Evolutionary conservation across 768 basidiomycete genomes (phyloP).

Genomic region (Boletus rubescentipes): DNA sequence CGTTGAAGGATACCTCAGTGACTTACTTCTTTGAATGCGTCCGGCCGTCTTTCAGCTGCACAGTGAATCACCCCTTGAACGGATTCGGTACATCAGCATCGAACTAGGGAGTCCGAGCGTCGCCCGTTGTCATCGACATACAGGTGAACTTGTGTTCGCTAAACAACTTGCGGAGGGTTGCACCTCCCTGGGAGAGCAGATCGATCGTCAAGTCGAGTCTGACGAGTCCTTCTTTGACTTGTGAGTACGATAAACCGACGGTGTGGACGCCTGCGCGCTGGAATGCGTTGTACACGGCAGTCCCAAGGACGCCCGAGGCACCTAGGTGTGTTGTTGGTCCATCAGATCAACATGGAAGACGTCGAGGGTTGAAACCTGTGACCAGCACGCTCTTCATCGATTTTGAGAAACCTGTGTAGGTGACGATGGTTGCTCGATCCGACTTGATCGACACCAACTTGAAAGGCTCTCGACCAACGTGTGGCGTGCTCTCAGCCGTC

Average conservation of each 20-base stretch:
- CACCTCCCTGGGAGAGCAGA: conserved; percentile 36
- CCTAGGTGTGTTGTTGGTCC: conserved; percentile 43
- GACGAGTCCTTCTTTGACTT: conserved; percentile 49
- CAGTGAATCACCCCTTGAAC: conserved; percentile 85
- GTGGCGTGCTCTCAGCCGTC: too few species aligned
- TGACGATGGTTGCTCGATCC: neutral
- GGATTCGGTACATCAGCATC: conserved; percentile 3
- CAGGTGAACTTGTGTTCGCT: conserved; percentile 63
- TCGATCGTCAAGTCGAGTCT: conserved; percentile 70
- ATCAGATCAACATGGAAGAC: conserved; percentile 12
- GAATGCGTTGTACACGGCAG: conserved; percentile 74
- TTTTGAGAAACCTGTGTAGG: neutral
- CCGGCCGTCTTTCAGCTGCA: conserved; percentile 91
- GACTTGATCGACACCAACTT: too few species aligned
- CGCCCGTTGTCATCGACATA: conserved; percentile 37
- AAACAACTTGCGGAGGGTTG: conserved; percentile 49
- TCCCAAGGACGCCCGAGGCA: conserved; percentile 89
- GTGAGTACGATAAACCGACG: conserved; percentile 72
- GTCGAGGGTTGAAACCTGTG: conserved; percentile 42
- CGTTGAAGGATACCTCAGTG: neutral
- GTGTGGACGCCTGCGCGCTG: conserved; percentile 43
- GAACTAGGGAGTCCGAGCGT: neutral
- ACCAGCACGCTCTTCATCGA: conserved; percentile 50
- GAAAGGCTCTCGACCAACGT: too few species aligned
- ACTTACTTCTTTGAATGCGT: conserved; percentile 85